Evolutionary conservation across 345 rosid genomes (phyloP), one percentile per base, ranked within the genome.

Genomic region (Raphanus raphanistrum): DNA sequence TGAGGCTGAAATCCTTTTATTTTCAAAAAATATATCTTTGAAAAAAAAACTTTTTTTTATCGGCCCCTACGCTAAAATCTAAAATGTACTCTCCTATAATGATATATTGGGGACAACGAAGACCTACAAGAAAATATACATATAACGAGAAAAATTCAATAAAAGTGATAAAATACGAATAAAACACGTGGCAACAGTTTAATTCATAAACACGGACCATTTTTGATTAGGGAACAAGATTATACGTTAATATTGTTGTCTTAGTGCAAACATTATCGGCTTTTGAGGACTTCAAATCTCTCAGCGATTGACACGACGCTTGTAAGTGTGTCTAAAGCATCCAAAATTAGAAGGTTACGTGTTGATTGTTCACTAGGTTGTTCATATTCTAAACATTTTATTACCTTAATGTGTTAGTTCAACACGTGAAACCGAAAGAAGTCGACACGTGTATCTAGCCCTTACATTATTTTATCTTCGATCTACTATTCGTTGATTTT

Each of bases 261-360:
- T 76, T 77, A 76, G 71, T 63, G 80, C 71, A 2, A 77, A 71
- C 76, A 64, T 77, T 70, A 77, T 77, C 80, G 48, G 35, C 80
- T 77, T 77, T 77, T 77, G 71, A 77, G 76, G 52, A 77, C 28
- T 64, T 77, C 16, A 52, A 77, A 55, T 63, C 66, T 5, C 66
- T 71, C 52, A 71, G 76, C 31, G n/a, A 55, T 6, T 64, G 80
- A 55, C 80, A 77, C 80, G 76, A 71, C 60, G 71, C 76, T 71
- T 77, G 60, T 70, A 66, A 77, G 57, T 52, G 80, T 77, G 66
- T 77, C 72, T 71, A 65, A 77, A 77, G 81, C 81, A 71, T 77
- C 67, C 72, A 77, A 71, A 55, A 64, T 12, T 41, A 2, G 52
- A 0, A 71, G 29, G 67, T 4, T 71, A 77, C 59, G 59, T 77